Evolutionary conservation across 805 yeast genomes (phyloP).

Genomic region (Ogataea neopini): DNA sequence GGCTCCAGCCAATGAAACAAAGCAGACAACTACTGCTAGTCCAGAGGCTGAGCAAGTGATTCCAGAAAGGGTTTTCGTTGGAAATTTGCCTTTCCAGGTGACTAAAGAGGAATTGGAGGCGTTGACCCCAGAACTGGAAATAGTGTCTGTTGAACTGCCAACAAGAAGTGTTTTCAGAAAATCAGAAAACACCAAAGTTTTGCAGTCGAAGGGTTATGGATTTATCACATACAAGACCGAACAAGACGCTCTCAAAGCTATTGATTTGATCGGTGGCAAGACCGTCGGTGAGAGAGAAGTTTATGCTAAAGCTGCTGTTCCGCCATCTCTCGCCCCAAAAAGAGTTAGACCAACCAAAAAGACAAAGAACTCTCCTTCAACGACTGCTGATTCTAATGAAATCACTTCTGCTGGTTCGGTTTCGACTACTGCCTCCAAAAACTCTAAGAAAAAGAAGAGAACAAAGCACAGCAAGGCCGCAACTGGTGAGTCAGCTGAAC

Average conservation of each 20-base stretch:
- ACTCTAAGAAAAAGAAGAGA: conserved; percentile 14
- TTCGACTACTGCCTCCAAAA: conserved; percentile 1
- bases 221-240: conserved; percentile 61
- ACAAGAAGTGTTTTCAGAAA: conserved; percentile 28
- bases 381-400: background rate
- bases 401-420: background rate
- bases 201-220: conserved; percentile 38
- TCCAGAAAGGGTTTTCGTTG: conserved; percentile 47
- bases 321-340: conserved; percentile 23
- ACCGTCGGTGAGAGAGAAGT: conserved; percentile 40
- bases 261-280: conserved; percentile 32
- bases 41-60: conserved; percentile 29
- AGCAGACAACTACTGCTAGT: background rate
- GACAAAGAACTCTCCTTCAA: conserved; percentile 1
- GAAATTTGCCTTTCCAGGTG: conserved; percentile 45
- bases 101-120: conserved; percentile 46
- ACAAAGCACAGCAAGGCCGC: conserved; percentile 14
- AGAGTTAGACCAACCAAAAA: conserved; percentile 31
- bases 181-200: conserved; percentile 24
- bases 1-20: conserved; percentile 4
- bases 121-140: conserved; percentile 39
- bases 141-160: conserved; percentile 36
- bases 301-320: conserved; percentile 54
- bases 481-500: background rate
- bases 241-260: conserved; percentile 69